Percentiles rank a stretch among this genome's conserved stretches.
Conservation (phyloP, 1,139 yeast genomes). For the Geotrichum klebahnii region DNA sequence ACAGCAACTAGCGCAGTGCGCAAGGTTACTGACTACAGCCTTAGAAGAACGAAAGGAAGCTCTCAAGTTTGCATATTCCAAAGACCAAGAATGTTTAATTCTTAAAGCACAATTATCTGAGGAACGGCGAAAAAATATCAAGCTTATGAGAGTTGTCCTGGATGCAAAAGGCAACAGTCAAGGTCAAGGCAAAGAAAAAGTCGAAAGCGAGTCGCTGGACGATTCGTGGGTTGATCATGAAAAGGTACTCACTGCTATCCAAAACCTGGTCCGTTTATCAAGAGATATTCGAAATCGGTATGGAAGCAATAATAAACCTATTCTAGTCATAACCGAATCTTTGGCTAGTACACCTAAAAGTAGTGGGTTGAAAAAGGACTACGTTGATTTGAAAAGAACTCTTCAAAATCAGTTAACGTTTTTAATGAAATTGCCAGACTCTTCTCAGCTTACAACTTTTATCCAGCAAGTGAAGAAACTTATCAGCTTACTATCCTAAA, state of each 20-base stretch:
- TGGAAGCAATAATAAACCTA: conserved; percentile 12
- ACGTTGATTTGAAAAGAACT: conserved; percentile 1
- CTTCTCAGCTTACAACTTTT: conserved; percentile 5
- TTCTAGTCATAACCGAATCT: conserved; percentile 9
- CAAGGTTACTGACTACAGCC: conserved; percentile 11
- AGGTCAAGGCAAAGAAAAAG: background rate
- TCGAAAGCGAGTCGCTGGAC: background rate
- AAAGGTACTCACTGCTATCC: conserved; percentile 1
- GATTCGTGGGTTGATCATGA: conserved; percentile 12
- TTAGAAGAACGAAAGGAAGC: conserved; percentile 17
- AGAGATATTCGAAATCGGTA: conserved; percentile 9
- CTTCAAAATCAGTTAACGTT: conserved; percentile 15
- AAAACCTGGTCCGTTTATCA: conserved; percentile 4
- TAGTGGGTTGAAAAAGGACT: conserved; percentile 6
- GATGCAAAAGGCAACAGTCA: background rate
- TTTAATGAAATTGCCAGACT: conserved; percentile 12
- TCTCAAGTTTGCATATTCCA: conserved; percentile 15
- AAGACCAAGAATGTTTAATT: conserved; percentile 13
- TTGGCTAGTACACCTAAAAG: conserved; percentile 8
- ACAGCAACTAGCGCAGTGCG: conserved; percentile 16
- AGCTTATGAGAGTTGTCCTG: conserved; percentile 14
- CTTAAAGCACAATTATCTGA: conserved; percentile 12
- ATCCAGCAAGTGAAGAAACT: background rate
- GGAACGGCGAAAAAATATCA: conserved; percentile 16
- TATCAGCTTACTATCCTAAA: conserved; percentile 1